These are phyloP conservation scores for Pistacia vera DNA, from an alignment of 345 rosid genomes.

Conservation along the genomic window DNA sequence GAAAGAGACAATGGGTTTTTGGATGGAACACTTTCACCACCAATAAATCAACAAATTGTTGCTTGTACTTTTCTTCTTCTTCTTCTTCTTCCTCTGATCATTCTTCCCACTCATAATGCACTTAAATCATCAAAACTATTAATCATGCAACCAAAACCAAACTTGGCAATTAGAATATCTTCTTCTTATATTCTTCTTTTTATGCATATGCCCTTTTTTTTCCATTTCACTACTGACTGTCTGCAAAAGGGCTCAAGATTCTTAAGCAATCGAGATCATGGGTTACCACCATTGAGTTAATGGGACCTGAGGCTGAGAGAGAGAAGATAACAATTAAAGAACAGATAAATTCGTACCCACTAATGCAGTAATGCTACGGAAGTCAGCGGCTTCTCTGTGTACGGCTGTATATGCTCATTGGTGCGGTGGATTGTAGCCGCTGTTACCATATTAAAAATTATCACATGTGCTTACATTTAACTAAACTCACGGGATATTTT, in stretches of 20 bases:
- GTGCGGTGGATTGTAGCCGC: conserved; percentile 12
- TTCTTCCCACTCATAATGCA: background rate
- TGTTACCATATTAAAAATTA: background rate
- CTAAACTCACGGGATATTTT: too few species aligned
- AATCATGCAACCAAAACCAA: background rate
- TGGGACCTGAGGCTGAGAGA: background rate
- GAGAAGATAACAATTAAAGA: background rate
- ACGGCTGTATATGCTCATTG: conserved; percentile 3
- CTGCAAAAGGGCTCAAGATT: background rate
- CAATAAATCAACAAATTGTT: conserved; percentile 22
- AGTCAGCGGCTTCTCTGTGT: background rate
- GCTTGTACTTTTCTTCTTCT: conserved; percentile 3
- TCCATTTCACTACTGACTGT: background rate
- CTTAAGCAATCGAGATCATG: background rate
- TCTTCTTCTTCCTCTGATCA: background rate
- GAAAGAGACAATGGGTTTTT: background rate
- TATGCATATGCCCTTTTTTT: background rate
- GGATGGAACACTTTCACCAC: background rate
- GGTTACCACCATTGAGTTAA: background rate
- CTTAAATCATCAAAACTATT: background rate
- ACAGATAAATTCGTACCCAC: background rate
- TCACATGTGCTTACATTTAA: background rate
- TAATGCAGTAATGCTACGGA: background rate
- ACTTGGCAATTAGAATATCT: background rate
- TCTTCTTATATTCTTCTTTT: background rate